These are phyloP conservation scores for Arctium lappa DNA, from an alignment of 129 eudicot species.

Conservation along the genomic window DNA sequence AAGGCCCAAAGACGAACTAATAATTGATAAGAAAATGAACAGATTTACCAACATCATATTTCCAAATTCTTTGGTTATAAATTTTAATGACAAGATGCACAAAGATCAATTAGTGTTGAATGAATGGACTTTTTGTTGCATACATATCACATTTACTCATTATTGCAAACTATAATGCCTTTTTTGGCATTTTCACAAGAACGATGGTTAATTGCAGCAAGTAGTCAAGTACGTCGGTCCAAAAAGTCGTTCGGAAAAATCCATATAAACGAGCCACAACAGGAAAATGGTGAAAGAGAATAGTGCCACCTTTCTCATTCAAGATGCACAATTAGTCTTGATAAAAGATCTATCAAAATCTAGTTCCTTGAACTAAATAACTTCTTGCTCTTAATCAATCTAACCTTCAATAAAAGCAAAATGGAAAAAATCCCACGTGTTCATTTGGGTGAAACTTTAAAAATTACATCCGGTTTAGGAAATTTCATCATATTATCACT, in stretches of 20 bases:
- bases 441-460: neutral
- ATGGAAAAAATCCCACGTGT: neutral
- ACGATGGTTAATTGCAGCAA: neutral
- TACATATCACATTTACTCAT: neutral
- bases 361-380: neutral
- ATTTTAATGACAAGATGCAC: conserved; percentile 1
- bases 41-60: neutral
- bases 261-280: neutral
- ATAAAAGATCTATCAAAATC: neutral
- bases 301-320: neutral
- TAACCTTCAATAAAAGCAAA: neutral
- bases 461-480: neutral
- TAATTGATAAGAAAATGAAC: conserved; percentile 15
- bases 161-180: neutral
- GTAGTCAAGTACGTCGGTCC: neutral
- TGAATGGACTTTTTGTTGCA: neutral
- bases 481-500: neutral
- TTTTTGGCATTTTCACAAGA: neutral
- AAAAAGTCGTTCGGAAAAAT: neutral
- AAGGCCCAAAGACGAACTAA: conserved; percentile 27
- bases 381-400: neutral
- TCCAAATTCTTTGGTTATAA: conserved; percentile 3
- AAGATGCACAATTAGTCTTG: neutral
- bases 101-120: neutral
- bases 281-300: neutral